Evolutionary conservation across 2,329 filamentous ascomycete genomes (phyloP), one percentile per base, ranked within the genome.

Genomic region (Davidsoniella eucalypti): DNA sequence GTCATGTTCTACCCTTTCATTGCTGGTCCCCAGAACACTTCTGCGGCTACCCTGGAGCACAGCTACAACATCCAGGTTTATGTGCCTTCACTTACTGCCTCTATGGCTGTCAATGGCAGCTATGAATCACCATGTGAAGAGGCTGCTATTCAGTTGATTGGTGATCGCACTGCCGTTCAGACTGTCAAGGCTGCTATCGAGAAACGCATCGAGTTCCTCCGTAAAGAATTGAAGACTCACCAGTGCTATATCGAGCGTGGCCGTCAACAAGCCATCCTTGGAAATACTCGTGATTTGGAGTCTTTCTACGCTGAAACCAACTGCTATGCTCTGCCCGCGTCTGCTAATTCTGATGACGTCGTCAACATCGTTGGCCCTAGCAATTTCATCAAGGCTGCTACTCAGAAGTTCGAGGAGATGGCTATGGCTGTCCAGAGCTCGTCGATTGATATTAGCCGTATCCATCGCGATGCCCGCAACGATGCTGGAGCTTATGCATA

Each of bases 1-100:
- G 77, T 87, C 23, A 87, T 94, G 62, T 93, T 92, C 65, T 98
- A 92, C 66, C 90, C 90, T 48, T 98, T 98, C 70, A 82, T 98
- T 63, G 82, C 87, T 21, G 87, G 87, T 45, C 78, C 82, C 8
- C 76, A 83, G 62, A 85, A 87, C 61, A 69, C 75, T 44, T 69
- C 78, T 47, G 67, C 86, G 50, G 72, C 76, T 56, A 73, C 75
- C 37, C 71, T 94, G 48, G 83, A 90, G 64, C 82, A 90, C 62
- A 76, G 76, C 54, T 82, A 82, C 55, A 84, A 86, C 54, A 72
- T 94, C 36, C 82, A 84, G 61, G 73, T 98, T 55, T 78, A 84
- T 51, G 81, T 98, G 44, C 92, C 92, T 76, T 52, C 54, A 17
- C 40, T 51, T 12, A 53, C 46, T 37, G 47, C 54, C 33, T 63